Evolutionary conservation across 1,139 yeast species (phyloP), one percentile per base, ranked within the genome.

Genomic region (Sugiyamaella pinicola): DNA sequence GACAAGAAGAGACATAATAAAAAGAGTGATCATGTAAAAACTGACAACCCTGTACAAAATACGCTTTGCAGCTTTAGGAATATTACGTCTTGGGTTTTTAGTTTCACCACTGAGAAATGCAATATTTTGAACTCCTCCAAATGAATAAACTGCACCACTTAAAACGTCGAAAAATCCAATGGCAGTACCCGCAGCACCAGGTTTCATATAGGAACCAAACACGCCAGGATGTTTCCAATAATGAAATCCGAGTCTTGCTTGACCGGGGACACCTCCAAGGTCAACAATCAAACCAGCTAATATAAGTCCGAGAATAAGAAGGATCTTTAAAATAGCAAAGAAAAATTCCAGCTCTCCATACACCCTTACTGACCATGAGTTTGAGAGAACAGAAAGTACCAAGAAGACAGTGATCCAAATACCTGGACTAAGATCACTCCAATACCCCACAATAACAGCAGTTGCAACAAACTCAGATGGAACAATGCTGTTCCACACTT

Each of bases 51-150:
- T 79, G 83, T 87, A 83, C 69, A 83, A 79, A 21, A 84, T 87
- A 63, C 83, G 88, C 67, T 84, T 84, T 57, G 82, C 80, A 33
- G 90, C 89, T 55, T 74, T 72, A 53, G 91, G 89, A 51, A 86
- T 75, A 6, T 85, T 74, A 63, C 76, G 77, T 68, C 85, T 76
- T 51, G 96, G 96, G 68, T 86, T 83, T 44, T 76, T 76, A 44
- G 95, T 82, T 71, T 89, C 96, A 13, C 95, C 89, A 35, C 95
- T 89, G 15, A 95, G 90, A 58, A 89, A 74, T 52, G 95, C 93
- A 55, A 85, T 85, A 65, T 85, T 76, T 71, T 87, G 96, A 51
- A 86, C 81, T 63, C 95, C 95, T 51, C 91, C 90, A 64, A 87
- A 85, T 2, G 96, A 83, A 70, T 88, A 90, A 5, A 96, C 95